Evolutionary conservation across 2,329 filamentous ascomycete species (phyloP).

Genomic region (Calonectria pauciramosa): DNA sequence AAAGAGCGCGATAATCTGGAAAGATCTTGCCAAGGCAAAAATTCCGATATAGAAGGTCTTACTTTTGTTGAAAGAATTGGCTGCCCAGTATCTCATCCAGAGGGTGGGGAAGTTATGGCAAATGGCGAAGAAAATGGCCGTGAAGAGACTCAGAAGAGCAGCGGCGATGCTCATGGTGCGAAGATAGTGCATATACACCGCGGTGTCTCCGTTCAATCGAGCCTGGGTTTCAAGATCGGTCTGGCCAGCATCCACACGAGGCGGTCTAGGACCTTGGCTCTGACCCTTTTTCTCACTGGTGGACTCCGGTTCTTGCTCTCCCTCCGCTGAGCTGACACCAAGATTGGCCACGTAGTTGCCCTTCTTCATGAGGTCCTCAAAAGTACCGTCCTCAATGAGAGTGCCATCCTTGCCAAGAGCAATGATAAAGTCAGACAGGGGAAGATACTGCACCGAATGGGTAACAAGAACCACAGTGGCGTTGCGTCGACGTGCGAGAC

Average conservation of each 20-base stretch:
- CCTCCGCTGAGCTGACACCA: background rate
- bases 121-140: constrained; percentile 41
- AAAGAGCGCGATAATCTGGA: background rate
- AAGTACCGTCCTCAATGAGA: background rate
- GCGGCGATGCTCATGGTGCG: constrained; percentile 41
- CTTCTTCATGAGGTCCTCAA: background rate
- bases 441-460: constrained; percentile 29
- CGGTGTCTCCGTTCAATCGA: constrained; percentile 47
- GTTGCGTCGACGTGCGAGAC: constrained; percentile 18
- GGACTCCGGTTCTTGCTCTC: background rate
- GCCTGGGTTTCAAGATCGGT: constrained; percentile 33
- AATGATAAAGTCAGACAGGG: constrained; percentile 24
- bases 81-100: constrained; percentile 48
- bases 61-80: background rate
- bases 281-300: background rate
- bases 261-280: background rate
- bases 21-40: constrained; percentile 12
- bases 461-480: background rate
- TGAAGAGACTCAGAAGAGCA: constrained; percentile 31
- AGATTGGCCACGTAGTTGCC: constrained; percentile 1
- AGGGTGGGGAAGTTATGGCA: constrained; percentile 47
- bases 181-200: constrained; percentile 53
- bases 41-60: constrained; percentile 28
- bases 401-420: background rate
- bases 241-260: background rate